Evolutionary conservation across 257 asterid genomes (phyloP).

Genomic region (Solanum paucissectum): DNA sequence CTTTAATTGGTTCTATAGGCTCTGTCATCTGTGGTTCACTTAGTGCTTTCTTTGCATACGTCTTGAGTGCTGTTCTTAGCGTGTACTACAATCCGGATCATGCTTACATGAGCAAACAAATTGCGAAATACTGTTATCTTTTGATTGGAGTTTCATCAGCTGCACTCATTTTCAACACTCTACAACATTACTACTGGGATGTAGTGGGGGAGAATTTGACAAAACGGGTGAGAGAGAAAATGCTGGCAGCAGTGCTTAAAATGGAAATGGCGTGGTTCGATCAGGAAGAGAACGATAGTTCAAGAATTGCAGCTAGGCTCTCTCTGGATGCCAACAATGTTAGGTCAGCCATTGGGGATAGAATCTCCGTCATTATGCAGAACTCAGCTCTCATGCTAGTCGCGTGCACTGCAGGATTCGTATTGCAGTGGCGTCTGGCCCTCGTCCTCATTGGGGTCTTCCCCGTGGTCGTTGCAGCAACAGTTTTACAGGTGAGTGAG

Average conservation of each 20-base stretch:
- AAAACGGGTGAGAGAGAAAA: slow-evolving; percentile 70
- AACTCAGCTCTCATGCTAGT: slow-evolving; percentile 94
- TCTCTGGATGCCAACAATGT: slow-evolving; percentile 89
- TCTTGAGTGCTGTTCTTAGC: slow-evolving; percentile 80
- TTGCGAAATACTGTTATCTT: slow-evolving; percentile 81
- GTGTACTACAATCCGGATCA: slow-evolving; percentile 78
- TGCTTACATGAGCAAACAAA: slow-evolving; percentile 54
- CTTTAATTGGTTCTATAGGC: slow-evolving; percentile 73
- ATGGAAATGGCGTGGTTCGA: slow-evolving; percentile 96
- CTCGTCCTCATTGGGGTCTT: slow-evolving; percentile 82
- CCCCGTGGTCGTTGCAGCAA: slow-evolving; percentile 88
- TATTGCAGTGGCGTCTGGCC: slow-evolving; percentile 91
- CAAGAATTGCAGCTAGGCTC: slow-evolving; percentile 74
- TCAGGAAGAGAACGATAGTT: slow-evolving; percentile 84
- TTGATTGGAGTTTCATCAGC: slow-evolving; percentile 85
- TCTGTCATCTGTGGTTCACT: slow-evolving; percentile 82
- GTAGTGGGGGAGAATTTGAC: slow-evolving; percentile 84
- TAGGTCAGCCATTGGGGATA: slow-evolving; percentile 82
- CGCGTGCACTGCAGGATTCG: slow-evolving; percentile 90
- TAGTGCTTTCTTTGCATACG: slow-evolving; percentile 89
- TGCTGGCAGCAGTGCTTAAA: slow-evolving; percentile 70
- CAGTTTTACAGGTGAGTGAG: slow-evolving; percentile 75
- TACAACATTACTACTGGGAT: slow-evolving; percentile 92
- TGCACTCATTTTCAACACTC: slow-evolving; percentile 74
- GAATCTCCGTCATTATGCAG: slow-evolving; percentile 89